Conservation (phyloP, 306 rosid genomes). For the Pyrus bretschneideri region DNA sequence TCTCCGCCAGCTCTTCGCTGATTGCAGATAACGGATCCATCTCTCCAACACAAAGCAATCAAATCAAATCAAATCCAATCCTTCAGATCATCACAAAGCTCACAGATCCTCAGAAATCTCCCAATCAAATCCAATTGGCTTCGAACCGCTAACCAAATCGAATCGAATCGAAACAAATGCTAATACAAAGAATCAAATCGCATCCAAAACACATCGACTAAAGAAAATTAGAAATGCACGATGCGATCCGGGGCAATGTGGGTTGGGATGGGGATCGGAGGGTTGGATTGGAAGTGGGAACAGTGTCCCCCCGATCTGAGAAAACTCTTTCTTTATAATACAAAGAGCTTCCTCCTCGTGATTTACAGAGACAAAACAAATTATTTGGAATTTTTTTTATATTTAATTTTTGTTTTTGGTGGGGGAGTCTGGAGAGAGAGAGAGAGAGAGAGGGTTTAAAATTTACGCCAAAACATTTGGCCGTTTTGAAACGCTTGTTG, state of each 20-base stretch:
- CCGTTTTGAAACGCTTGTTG: too few relatives aligned
- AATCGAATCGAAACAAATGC: background rate
- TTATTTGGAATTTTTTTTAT: too few relatives aligned
- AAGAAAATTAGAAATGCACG: background rate
- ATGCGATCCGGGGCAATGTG: slow-evolving; percentile 22
- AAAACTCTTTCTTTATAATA: too few relatives aligned
- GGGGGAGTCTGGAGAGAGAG: too few relatives aligned
- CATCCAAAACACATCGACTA: background rate
- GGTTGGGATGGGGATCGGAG: background rate
- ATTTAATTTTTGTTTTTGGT: too few relatives aligned
- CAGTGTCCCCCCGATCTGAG: too few relatives aligned
- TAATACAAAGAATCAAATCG: background rate
- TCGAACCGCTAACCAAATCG: background rate
- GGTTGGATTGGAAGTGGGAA: too few relatives aligned
- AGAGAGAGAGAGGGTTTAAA: too few relatives aligned
- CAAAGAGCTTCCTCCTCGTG: too few relatives aligned
- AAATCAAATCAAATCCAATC: background rate
- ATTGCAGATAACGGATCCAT: slow-evolving; percentile 77
- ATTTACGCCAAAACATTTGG: too few relatives aligned
- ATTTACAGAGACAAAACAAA: too few relatives aligned
- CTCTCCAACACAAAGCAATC: background rate
- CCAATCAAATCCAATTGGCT: background rate
- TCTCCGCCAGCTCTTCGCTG: slow-evolving; percentile 89
- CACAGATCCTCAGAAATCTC: background rate
- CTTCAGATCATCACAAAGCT: background rate